Base-by-base conservation (phyloP, 768 basidiomycete genomes). In the Clitopilus passeckerianus region DNA sequence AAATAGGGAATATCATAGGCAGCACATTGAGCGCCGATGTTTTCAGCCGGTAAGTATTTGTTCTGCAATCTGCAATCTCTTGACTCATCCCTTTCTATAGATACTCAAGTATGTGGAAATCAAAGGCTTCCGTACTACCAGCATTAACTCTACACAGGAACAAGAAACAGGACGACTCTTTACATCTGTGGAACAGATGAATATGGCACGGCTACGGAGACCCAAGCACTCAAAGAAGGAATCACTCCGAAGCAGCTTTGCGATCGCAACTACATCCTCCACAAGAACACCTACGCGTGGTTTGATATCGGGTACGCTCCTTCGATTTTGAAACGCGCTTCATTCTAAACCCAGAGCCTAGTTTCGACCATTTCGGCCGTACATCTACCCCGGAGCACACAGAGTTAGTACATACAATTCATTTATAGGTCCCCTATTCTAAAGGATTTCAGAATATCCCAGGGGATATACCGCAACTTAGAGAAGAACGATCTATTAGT, bases 141-240 rank as follows among this genome's bases (percentile, higher is more conserved):
- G 22, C 9, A 15, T 22, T 16, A 6, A 15, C 6, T 22, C 5
- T 22, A 16, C 53, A 23, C 6, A 82, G 80, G 86, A 34, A 90
- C 93, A 30, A 79, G 90, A 67, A 97, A 98, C 78, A 80, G 90
- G 66, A 86, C 88, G 46, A 96, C 94, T 0, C 80, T 98, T 33
- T 99, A 96, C 70, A 82, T 99, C 58, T 99, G 97, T 72, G 97
- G 97, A 24, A 98, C 97, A 4, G 97, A 99, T 69, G 97, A 99
- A 74, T 99, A 99, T 67, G 97, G 97, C n/a, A 99, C 97, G 6
- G 96, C 97, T 0, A 97, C 97, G 0, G 97, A 99, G 78, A 98
- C 95, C 1, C 95, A 97, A 72, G 96, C 97, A 3, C 72, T 93
- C 60, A 93, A 94, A 68, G 93, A 96, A 70, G 85, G 87, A 0